Base-by-base conservation (phyloP, 768 basidiomycete genomes). In the Gautieria morchelliformis region DNA sequence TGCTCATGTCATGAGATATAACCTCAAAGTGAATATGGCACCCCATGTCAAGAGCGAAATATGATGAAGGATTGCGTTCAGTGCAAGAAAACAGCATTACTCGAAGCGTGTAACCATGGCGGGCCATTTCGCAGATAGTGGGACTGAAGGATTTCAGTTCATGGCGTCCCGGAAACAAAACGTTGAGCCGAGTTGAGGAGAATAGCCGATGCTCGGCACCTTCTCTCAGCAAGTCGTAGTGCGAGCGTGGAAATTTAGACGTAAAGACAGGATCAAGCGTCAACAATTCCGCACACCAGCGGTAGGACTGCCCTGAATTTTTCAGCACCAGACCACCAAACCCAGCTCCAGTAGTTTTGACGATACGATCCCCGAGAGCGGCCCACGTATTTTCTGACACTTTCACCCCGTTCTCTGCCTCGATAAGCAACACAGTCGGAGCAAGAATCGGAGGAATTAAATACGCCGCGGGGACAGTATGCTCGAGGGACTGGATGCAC, bases 401-500 rank as follows among this genome's bases (percentile, higher is more conserved):
- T 4, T 56, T 56, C 24, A 46, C 33, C 17, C 40, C 67, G 61
- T 47, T 66, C 41, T 22, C 52, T 41, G 33, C 67, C 14, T 69
- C 68, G 68, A 63, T 68, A 47, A 65, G 60, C 33, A 62, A 63
- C 19, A 65, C 53, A 1, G 68, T 59, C 10, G 77, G 77, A 32
- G 79, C 61, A 6, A 83, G 70, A 59, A 87, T 81, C 2, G 86
- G 86, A 15, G 87, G 87, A 3, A 80, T 63, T 2, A 88, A 70
- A 65, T 78, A 81, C 4, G 70, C 65, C 3, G 78, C 81, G 24
- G 74, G 65, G 32, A 71, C 72, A 20, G 70, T 64, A 8, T 60
- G 58, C 0, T 64, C 63, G 9, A 69, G 67, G 5, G 71, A 65
- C n/a, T 60, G 52, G 44, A 75, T 58, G 49, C 67, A 74, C n/a